Conservation (phyloP, 2,329 filamentous ascomycete genomes). For the Aspergillus sp. region DNA sequence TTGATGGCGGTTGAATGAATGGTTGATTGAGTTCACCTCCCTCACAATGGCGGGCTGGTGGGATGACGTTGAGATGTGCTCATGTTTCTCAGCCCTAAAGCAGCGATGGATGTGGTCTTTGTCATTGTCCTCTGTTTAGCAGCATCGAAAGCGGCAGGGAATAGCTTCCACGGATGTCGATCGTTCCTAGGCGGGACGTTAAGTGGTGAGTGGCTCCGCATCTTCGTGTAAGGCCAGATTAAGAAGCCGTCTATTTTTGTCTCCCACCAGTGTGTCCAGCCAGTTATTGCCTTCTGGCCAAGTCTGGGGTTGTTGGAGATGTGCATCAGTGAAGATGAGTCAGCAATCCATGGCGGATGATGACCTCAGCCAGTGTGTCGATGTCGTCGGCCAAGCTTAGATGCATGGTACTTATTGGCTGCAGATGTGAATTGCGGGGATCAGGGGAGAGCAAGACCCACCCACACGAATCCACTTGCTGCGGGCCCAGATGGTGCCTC, state of each 20-base stretch:
- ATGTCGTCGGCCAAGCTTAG: constrained; percentile 1
- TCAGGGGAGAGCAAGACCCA: background rate
- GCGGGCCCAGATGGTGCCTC: background rate
- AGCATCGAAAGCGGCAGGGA: background rate
- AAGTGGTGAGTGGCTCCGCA: background rate
- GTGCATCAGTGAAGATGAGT: too few relatives aligned
- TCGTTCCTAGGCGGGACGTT: background rate
- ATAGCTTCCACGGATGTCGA: background rate
- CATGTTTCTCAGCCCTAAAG: background rate
- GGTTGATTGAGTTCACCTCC: too few relatives aligned
- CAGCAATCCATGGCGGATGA: background rate
- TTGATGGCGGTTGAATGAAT: background rate
- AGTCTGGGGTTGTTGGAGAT: too few relatives aligned
- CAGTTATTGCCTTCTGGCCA: too few relatives aligned
- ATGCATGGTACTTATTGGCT: background rate
- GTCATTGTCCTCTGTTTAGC: background rate
- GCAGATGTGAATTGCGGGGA: background rate
- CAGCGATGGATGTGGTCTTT: background rate
- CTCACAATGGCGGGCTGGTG: background rate
- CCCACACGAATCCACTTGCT: background rate
- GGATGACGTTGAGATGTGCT: constrained; percentile 2
- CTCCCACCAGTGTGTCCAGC: background rate
- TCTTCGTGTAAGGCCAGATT: background rate
- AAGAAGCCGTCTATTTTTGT: background rate
- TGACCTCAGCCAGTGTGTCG: constrained; percentile 3